Percentiles rank a stretch among this genome's conserved stretches.
Conservation (phyloP, 805 yeast genomes). For the Spathaspora hagerdaliae region DNA sequence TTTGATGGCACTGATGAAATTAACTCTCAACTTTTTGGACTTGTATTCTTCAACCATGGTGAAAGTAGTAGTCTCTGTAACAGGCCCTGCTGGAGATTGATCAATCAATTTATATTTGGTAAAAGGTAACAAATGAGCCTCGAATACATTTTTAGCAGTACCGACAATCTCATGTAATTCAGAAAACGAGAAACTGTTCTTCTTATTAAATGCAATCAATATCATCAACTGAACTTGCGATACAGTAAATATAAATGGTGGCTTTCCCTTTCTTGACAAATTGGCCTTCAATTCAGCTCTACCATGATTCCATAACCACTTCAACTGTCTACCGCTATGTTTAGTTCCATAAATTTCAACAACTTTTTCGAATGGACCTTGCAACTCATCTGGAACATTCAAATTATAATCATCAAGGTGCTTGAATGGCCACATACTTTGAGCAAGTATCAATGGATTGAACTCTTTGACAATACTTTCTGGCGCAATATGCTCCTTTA, state of each 20-base stretch:
- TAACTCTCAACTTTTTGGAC: conserved; percentile 78
- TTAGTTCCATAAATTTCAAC: conserved; percentile 64
- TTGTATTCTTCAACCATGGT: conserved; percentile 78
- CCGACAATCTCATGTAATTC: conserved; percentile 68
- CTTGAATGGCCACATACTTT: conserved; percentile 83
- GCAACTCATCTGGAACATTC: conserved; percentile 65
- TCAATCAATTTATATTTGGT: conserved; percentile 71
- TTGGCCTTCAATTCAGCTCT: conserved; percentile 90
- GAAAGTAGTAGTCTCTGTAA: conserved; percentile 48
- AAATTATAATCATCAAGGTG: conserved; percentile 35
- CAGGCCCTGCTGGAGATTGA: conserved; percentile 57
- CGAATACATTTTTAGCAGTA: conserved; percentile 59
- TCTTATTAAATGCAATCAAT: conserved; percentile 74
- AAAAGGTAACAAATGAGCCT: conserved; percentile 75
- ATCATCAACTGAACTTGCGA: conserved; percentile 87
- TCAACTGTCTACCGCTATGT: conserved; percentile 83
- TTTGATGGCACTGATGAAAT: conserved; percentile 61
- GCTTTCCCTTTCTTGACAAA: conserved; percentile 73
- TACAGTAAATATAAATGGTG: conserved; percentile 76
- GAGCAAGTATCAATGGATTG: conserved; percentile 76
- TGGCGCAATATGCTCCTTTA: conserved; percentile 24
- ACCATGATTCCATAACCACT: conserved; percentile 95
- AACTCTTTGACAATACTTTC: conserved; percentile 41
- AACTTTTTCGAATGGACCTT: conserved; percentile 61
- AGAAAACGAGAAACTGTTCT: conserved; percentile 53